Percentiles rank a stretch among this genome's conserved stretches.
Conservation (phyloP, 305 asterid genomes). For the Fraxinus floribunda region DNA sequence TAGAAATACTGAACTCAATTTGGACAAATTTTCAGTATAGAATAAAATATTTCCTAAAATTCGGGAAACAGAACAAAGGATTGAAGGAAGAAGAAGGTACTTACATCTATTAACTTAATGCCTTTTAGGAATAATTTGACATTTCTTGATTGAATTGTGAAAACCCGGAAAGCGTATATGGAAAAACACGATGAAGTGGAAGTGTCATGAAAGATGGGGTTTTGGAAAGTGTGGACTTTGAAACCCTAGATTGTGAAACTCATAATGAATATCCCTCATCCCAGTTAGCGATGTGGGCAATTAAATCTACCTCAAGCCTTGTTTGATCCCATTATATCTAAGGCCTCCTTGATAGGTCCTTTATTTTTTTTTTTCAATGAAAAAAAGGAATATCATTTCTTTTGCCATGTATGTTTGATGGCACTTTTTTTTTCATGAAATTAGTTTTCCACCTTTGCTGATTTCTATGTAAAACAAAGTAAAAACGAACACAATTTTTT, state of each 20-base stretch:
- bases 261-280: neutral
- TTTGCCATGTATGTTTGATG: no score
- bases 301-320: no score
- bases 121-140: neutral
- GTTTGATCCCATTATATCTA: no score
- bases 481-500: no score
- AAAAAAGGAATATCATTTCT: no score
- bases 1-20: neutral
- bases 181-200: neutral
- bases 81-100: conserved; percentile 23
- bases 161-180: conserved; percentile 22
- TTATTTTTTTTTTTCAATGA: no score
- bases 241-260: neutral
- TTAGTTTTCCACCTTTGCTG: no score
- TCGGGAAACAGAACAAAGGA: neutral
- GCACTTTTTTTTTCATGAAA: no score
- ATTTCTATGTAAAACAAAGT: no score
- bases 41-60: conserved; percentile 20
- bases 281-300: no score
- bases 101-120: conserved; percentile 37
- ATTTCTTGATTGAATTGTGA: conserved; percentile 20
- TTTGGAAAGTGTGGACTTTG: neutral
- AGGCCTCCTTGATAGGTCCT: no score
- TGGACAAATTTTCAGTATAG: conserved; percentile 11
- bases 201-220: neutral